These are phyloP conservation scores for Cercophora newfieldiana DNA, from an alignment of 495 filamentous ascomycete species.

Conservation along the genomic window DNA sequence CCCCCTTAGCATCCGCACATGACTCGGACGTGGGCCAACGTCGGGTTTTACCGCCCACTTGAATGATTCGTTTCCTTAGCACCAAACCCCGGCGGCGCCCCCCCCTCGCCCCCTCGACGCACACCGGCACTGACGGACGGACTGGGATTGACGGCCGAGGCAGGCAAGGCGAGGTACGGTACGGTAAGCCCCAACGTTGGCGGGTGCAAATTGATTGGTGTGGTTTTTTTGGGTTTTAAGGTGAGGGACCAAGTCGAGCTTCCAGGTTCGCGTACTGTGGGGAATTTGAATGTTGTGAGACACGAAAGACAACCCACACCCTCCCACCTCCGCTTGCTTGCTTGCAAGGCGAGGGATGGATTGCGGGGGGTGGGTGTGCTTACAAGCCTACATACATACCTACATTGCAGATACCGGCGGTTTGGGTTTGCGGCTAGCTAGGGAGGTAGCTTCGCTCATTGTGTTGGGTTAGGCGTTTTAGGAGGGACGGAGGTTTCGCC, in stretches of 20 bases:
- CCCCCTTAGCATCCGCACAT: neutral
- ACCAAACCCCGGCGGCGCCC: neutral
- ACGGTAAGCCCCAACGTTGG: neutral
- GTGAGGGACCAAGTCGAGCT: no score
- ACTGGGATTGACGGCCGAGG: neutral
- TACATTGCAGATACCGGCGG: no score
- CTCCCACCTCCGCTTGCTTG: neutral
- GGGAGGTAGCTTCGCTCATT: no score
- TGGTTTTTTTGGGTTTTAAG: neutral
- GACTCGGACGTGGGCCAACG: constrained; percentile 1
- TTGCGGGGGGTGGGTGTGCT: neutral
- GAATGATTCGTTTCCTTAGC: neutral
- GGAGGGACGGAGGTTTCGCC: no score
- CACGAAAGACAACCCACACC: neutral
- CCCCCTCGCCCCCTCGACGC: neutral
- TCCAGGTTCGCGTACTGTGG: no score
- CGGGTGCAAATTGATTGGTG: neutral
- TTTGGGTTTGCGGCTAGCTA: no score
- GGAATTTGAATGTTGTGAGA: neutral
- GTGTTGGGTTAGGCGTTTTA: no score
- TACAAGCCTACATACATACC: no score
- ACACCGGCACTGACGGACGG: neutral
- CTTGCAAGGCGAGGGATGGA: neutral
- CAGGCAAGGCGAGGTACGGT: neutral
- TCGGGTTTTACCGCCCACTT: neutral